Evolutionary conservation across 2,329 filamentous ascomycete species (phyloP), one percentile per base, ranked within the genome.

Genomic region (Botrytis fabae): DNA sequence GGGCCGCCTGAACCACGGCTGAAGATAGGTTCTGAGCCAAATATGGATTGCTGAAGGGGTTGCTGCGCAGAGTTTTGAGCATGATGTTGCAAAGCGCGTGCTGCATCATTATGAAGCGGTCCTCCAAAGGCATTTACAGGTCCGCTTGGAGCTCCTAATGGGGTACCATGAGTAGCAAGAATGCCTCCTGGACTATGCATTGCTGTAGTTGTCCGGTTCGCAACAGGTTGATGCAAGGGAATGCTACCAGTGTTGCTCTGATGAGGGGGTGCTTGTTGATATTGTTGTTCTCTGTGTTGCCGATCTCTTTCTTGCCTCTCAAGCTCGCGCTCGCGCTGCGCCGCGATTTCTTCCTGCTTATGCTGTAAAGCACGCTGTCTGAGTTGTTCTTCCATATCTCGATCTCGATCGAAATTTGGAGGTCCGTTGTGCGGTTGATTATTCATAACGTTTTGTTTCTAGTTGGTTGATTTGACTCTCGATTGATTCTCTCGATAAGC

Each of bases 101-200:
- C 84, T 71, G 86, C 81, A 63, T 90, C 88, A 79, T 81, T 81
- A 77, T 87, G 86, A 63, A 89, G 82, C 69, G 88, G 85, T 1
- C 86, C 87, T 69, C 87, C 86, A 76, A 90, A 91, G 71, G 78
- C 78, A 79, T 81, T 82, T 28, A 77, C 79, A 62, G 80, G 80
- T 20, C 80, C 80, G 77, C 76, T 79, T 5, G 80, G 80, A 38
- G 80, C 80, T 70, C 80, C 80, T 35, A 82, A 72, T 60, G 87
- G 82, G 25, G 84, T 86, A 70, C 90, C 90, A 78, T 94, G 90
- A 77, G 91, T 93, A 14, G 91, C 89, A 57, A 98, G 88, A 51
- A 98, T 87, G 14, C 95, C 95, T 77, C 96, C 95, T 1, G 95
- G 95, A 63, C 94, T 97, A 81, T 97, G 95, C 73, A 98, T 97